Evolutionary conservation across 768 basidiomycete species (phyloP).

Genomic region (Phlebiopsis flavidoalba): DNA sequence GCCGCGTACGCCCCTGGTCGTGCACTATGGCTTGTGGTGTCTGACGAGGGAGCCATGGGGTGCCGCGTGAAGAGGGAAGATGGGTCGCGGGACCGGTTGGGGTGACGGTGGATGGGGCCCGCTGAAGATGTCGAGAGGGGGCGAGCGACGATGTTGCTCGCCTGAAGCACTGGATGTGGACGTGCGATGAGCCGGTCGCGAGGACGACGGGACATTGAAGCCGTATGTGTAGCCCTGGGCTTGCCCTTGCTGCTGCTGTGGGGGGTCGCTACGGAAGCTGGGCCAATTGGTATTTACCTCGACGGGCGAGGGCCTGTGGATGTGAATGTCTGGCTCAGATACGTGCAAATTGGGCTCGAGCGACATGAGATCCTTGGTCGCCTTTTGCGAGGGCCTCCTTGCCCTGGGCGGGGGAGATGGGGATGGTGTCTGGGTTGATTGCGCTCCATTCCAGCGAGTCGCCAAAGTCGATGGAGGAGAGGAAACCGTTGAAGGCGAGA

Average conservation of each 20-base stretch:
- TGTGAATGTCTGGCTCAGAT: not conserved
- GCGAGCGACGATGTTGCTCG: not conserved
- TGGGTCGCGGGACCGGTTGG: not conserved
- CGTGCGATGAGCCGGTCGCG: not conserved
- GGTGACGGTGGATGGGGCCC: not conserved
- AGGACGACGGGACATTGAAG: slow-evolving; percentile 8
- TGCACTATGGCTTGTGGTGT: not conserved
- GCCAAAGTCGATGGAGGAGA: slow-evolving; percentile 36
- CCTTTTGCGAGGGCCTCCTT: slow-evolving; percentile 67
- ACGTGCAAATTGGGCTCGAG: slow-evolving; percentile 36
- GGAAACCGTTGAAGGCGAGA: slow-evolving; percentile 64
- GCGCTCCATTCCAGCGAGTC: slow-evolving; percentile 45
- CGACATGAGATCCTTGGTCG: slow-evolving; percentile 81
- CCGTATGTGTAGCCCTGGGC: slow-evolving; percentile 8
- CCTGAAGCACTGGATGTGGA: not conserved
- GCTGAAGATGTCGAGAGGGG: not conserved
- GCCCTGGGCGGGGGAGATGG: slow-evolving; percentile 47
- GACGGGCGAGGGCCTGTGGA: not conserved
- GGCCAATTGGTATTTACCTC: slow-evolving; percentile 7
- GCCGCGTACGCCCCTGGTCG: not conserved
- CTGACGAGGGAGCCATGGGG: not conserved
- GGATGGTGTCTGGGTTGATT: slow-evolving; percentile 29
- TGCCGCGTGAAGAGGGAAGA: not conserved
- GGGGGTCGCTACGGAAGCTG: slow-evolving; percentile 1
- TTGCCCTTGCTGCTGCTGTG: not conserved